Base-by-base conservation (phyloP, 441 rosid genomes). In the Populus hybrid region DNA sequence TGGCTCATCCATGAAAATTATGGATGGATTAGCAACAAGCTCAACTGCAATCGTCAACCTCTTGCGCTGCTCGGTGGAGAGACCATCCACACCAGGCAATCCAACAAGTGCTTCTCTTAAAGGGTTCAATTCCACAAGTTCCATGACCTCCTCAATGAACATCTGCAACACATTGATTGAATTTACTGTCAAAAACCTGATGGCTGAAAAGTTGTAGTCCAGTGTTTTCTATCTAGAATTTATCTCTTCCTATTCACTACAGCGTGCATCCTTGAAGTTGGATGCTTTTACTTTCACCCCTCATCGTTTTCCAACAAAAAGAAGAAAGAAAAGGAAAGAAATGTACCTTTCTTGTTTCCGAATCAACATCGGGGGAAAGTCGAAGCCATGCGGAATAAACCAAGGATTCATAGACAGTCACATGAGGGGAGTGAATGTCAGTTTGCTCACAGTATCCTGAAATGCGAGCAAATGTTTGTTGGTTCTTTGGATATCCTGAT, bases 391-490 rank as follows among this genome's bases (percentile, higher is more conserved):
- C 92, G 75, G 94, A 91, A 78, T 82, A 91, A 26, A 86, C 70
- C 78, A 91, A 71, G 28, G 96, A 90, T 74, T 91, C 94, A 32
- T 86, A 82, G 67, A 90, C 92, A 14, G 96, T 91, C n/a, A 91
- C 90, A 66, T 87, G 87, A 7, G 95, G 95, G 26, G 95, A 91
- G 73, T 91, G 95, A 57, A 91, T 86, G 66, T 91, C 95, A 16
- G 81, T 91, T 83, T 91, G 95, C 77, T 91, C 93, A 76, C 95
- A 91, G 75, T 91, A 91, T 42, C 93, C 95, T 1, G 95, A 82
- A 67, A 91, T 81, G 19, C 95, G 87, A 76, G 93, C 90, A 80
- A 91, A 91, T 12, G 93, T 91, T 83, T 90, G 89, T 73, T 91
- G 95, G 81, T 87, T 86, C 86, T 90, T 91, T 2, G 90, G 86